Conservation (phyloP, 2,329 filamentous ascomycete genomes). For the Fusarium mangiferae region DNA sequence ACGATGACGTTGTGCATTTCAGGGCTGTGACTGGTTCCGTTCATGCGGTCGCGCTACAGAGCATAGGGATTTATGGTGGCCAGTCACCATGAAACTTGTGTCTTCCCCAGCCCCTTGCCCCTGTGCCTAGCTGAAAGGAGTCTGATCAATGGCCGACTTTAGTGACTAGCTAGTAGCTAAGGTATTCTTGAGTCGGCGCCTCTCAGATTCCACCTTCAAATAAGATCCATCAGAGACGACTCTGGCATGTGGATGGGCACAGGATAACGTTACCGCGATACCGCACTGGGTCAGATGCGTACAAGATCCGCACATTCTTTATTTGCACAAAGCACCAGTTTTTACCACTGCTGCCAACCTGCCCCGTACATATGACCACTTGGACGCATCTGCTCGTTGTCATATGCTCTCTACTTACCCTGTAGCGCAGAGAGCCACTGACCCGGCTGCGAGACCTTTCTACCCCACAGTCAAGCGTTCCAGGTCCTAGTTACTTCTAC, state of each 20-base stretch:
- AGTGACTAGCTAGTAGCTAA: slow-evolving; percentile 3
- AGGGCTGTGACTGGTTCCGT: slow-evolving; percentile 24
- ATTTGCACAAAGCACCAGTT: background rate
- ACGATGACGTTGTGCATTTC: slow-evolving; percentile 23
- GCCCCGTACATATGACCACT: background rate
- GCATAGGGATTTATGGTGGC: background rate
- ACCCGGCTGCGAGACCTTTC: slow-evolving; percentile 5
- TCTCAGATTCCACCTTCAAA: background rate
- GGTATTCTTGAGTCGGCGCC: background rate
- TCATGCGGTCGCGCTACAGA: slow-evolving; percentile 6
- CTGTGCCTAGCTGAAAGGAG: slow-evolving; percentile 14
- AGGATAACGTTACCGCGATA: background rate
- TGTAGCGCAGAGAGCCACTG: slow-evolving; percentile 3
- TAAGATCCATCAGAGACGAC: background rate
- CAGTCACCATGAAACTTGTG: background rate
- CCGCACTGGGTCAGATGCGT: background rate
- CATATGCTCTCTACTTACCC: slow-evolving; percentile 9
- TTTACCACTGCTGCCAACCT: background rate
- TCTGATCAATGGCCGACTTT: background rate
- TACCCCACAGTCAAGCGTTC: slow-evolving; percentile 32
- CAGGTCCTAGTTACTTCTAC: background rate
- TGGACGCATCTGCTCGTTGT: background rate
- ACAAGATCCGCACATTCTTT: background rate
- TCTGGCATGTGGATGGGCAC: background rate
- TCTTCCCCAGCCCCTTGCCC: slow-evolving; percentile 6